A percentile compares a stretch with the other conserved stretches of the same genome.
Conservation (phyloP, 2,329 filamentous ascomycete species). For the Verticillium nonalfalfae region DNA sequence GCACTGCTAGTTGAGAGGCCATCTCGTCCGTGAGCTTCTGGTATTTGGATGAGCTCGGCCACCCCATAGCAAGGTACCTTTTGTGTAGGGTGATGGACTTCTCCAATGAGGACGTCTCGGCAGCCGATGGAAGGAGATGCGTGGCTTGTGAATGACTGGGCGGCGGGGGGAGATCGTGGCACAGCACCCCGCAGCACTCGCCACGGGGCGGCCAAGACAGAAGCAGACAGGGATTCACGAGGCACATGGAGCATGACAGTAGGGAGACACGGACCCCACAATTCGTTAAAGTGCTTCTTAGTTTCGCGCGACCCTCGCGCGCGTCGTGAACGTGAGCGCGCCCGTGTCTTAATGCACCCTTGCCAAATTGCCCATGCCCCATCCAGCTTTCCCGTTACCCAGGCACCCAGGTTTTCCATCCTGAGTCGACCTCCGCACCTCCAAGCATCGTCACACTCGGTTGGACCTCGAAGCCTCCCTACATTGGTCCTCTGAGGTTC, state of each 20-base stretch:
- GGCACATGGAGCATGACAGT: slow-evolving; percentile 10
- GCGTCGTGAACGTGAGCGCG: slow-evolving; percentile 15
- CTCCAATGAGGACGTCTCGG: neutral
- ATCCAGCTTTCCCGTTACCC: neutral
- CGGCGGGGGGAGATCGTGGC: neutral
- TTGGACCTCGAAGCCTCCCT: neutral
- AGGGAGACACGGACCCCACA: too few species aligned
- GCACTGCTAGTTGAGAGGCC: neutral
- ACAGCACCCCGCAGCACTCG: neutral
- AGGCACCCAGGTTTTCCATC: neutral
- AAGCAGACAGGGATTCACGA: slow-evolving; percentile 7
- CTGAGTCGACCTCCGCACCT: neutral
- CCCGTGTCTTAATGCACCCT: slow-evolving; percentile 9
- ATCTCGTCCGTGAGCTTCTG: neutral
- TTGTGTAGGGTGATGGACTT: neutral
- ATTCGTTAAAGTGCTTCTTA: neutral
- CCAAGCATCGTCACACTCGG: neutral
- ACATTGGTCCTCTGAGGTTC: neutral
- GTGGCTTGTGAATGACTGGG: neutral
- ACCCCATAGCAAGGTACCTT: neutral
- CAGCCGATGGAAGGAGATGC: neutral
- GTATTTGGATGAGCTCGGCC: neutral
- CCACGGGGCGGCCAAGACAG: neutral
- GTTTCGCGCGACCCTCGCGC: slow-evolving; percentile 7
- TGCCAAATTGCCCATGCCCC: neutral